Base-by-base conservation (phyloP, 2,329 filamentous ascomycete genomes). In the Macroventuria anomochaeta region DNA sequence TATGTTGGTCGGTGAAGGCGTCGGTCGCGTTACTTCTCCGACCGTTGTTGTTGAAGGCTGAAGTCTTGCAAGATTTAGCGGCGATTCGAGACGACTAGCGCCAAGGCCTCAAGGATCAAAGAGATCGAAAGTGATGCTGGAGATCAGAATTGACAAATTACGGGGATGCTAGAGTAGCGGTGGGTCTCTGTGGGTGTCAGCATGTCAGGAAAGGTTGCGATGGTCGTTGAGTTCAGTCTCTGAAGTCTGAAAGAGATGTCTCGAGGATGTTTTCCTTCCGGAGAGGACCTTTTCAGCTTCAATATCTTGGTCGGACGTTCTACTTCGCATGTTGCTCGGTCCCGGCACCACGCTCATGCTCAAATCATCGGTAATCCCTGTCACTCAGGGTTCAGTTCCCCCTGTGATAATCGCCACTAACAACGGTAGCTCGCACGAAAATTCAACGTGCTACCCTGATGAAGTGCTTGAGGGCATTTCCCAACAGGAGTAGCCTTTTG, bases 371-470 rank as follows among this genome's bases (percentile, higher is more conserved):
- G 28, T 34, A n/a, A 49, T 18, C 51, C 51, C 40, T 54, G 51
- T 44, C 51, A 31, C n/a, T 49, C 40, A 40, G 51, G 46, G 46
- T 49, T 44, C 51, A 46, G 34, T 28, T 25, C 39, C 33, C 51
- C 39, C 39, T 54, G 51, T 54, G 51, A 54, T 54, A 54, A 33
- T 54, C 51, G 51, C 51, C 51, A 54, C 51, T 54, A 49, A 31
- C 7, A 25, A 40, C 18, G 28, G 21, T 49, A 49, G 51, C 44
- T 49, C 34, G 34, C 34, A 40, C 39, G 29, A 44, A 49, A 40
- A 21, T 46, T 49, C 40, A 28, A 38, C 23, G 11, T 33, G 18
- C 33, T 49, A 36, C 17, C 31, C 23, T 54, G 46, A 44, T 26
- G 21, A 40, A 8, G 28, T 11, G 17, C 1, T 23, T 31, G 17